Conservation (phyloP, 2,329 filamentous ascomycete species). For the Diplodia corticola region DNA sequence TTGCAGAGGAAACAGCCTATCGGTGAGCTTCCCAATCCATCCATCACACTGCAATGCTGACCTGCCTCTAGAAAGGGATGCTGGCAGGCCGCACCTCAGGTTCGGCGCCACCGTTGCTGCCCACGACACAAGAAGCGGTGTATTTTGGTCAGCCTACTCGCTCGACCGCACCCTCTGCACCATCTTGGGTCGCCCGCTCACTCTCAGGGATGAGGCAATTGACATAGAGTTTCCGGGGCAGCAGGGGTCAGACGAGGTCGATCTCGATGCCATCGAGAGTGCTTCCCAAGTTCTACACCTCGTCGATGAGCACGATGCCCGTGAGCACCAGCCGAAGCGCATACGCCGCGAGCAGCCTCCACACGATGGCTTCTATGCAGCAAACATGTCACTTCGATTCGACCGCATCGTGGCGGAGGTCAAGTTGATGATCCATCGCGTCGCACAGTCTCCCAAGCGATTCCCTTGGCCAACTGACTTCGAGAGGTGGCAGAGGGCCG, state of each 20-base stretch:
- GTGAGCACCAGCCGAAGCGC: not conserved
- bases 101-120: conserved; percentile 44
- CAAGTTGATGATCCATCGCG: conserved; percentile 22
- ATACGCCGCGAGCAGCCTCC: not conserved
- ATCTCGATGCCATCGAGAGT: conserved; percentile 6
- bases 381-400: conserved; percentile 39
- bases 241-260: conserved; percentile 27
- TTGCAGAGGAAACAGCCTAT: conserved; percentile 45
- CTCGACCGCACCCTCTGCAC: conserved; percentile 56
- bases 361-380: not conserved
- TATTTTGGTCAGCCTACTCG: conserved; percentile 58
- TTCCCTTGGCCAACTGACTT: conserved; percentile 41
- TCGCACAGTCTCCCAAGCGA: conserved; percentile 46
- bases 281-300: not conserved
- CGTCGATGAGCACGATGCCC: too few species aligned
- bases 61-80: not conserved
- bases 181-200: conserved; percentile 59
- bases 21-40: not conserved
- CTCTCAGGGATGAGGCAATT: conserved; percentile 56
- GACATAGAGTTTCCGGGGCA: conserved; percentile 48
- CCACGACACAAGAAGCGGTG: conserved; percentile 56
- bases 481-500: conserved; percentile 39
- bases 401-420: conserved; percentile 19
- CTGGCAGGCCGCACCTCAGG: conserved; percentile 39
- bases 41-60: not conserved